These are phyloP conservation scores for Rhexocercosporidium sp. DNA, from an alignment of 2,329 filamentous ascomycete genomes.

Conservation along the genomic window DNA sequence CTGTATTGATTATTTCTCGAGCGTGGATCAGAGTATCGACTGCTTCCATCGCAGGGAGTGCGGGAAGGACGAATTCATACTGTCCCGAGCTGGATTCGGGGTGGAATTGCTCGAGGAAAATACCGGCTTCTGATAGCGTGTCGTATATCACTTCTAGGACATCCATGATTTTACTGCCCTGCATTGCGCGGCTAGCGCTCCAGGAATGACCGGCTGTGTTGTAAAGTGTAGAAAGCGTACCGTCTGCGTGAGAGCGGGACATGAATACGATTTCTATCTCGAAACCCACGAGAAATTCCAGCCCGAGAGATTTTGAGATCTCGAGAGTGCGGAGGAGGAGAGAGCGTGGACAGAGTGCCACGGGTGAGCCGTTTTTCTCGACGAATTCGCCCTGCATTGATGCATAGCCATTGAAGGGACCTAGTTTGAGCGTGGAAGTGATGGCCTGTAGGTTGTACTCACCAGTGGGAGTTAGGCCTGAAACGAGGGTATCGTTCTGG, in stretches of 20 bases:
- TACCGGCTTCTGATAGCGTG: constrained; percentile 63
- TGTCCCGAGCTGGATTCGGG: constrained; percentile 75
- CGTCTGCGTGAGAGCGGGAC: constrained; percentile 41
- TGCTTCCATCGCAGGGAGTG: constrained; percentile 65
- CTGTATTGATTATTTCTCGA: constrained; percentile 69
- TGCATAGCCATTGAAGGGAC: constrained; percentile 64
- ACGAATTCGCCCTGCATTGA: constrained; percentile 72
- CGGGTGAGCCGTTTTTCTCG: constrained; percentile 56
- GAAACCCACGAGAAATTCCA: constrained; percentile 73
- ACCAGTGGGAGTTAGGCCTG: constrained; percentile 61
- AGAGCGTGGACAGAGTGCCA: constrained; percentile 68
- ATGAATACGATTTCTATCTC: constrained; percentile 83
- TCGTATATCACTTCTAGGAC: constrained; percentile 70
- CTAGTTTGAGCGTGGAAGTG: constrained; percentile 62
- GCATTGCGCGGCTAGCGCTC: constrained; percentile 68
- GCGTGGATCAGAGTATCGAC: constrained; percentile 75
- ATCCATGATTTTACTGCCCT: constrained; percentile 59
- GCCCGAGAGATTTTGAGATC: constrained; percentile 54
- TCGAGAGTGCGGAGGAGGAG: constrained; percentile 61
- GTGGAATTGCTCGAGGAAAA: constrained; percentile 75
- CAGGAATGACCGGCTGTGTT: constrained; percentile 71
- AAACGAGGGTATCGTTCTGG: constrained; percentile 66
- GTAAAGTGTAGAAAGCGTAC: constrained; percentile 48
- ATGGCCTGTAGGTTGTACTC: constrained; percentile 72
- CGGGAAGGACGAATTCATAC: constrained; percentile 76